Percentiles rank a stretch among this genome's conserved stretches.
phyloP scores from a whole-genome alignment of 2,329 filamentous ascomycete genomes.

The Arthroderma sp. region DNA sequence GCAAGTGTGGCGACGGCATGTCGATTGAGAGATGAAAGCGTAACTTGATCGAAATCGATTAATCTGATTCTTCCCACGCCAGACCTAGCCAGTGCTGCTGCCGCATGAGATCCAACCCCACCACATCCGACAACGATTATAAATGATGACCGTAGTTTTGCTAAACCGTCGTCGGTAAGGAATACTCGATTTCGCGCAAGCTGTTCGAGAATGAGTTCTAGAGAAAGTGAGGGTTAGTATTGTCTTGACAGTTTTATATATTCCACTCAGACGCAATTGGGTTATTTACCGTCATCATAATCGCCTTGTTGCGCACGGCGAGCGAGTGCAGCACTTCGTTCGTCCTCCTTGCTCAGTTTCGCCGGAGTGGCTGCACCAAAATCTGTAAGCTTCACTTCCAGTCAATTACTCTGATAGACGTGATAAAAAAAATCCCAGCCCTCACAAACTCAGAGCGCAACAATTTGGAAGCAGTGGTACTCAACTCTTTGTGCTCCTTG shows the following conservation, averaged over 20 bases:
- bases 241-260: background rate
- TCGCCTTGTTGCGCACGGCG: constrained; percentile 48
- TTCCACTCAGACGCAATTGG: background rate
- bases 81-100: constrained; percentile 72
- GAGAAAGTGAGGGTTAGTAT: constrained; percentile 7
- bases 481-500: constrained; percentile 39
- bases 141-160: constrained; percentile 66
- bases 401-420: constrained; percentile 8
- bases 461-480: no score
- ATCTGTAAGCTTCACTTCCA: constrained; percentile 37
- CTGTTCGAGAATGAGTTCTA: constrained; percentile 84
- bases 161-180: constrained; percentile 66
- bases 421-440: background rate
- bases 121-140: constrained; percentile 86
- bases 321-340: constrained; percentile 44
- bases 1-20: constrained; percentile 88
- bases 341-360: constrained; percentile 39
- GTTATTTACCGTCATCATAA: constrained; percentile 45
- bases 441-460: no score
- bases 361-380: constrained; percentile 29
- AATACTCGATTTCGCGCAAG: constrained; percentile 88
- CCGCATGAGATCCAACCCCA: constrained; percentile 86
- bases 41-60: constrained; percentile 96
- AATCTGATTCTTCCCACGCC: constrained; percentile 79
- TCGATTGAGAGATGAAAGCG: constrained; percentile 83